phyloP scores from a whole-genome alignment of 352 stramenopile genomes.

The Pythium biforme region DNA sequence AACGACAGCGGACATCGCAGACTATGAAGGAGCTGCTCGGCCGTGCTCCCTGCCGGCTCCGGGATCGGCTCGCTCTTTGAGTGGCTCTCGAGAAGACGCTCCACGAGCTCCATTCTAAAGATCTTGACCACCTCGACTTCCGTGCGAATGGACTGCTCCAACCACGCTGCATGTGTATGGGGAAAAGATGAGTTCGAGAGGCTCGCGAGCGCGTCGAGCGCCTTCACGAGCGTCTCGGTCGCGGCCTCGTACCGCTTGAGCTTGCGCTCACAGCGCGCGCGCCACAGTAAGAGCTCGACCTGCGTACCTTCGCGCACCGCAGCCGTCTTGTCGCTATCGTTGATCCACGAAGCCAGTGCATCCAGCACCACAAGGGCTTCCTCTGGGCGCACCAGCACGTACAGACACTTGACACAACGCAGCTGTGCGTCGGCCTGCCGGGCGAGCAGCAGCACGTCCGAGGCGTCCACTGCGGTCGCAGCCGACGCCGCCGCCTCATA shows the following conservation, averaged over 20 bases:
- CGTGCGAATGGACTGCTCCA: conserved; percentile 51
- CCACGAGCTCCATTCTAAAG: conserved; percentile 41
- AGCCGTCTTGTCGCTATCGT: neutral
- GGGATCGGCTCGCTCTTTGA: neutral
- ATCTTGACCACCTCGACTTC: conserved; percentile 60
- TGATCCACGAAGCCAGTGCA: neutral
- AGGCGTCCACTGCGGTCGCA: neutral
- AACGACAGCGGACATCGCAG: conserved; percentile 67
- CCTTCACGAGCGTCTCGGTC: conserved; percentile 40
- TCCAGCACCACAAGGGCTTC: neutral
- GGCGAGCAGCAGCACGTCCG: neutral
- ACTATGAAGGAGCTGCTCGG: conserved; percentile 63
- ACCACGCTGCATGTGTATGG: conserved; percentile 5
- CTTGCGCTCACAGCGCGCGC: conserved; percentile 52
- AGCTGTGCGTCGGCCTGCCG: neutral
- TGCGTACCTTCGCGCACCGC: neutral
- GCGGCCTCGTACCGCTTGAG: conserved; percentile 45
- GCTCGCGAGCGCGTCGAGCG: conserved; percentile 49
- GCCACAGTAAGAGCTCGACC: conserved; percentile 50
- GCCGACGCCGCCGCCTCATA: neutral
- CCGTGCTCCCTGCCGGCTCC: conserved; percentile 32
- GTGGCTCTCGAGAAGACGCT: conserved; percentile 26
- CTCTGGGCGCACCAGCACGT: neutral
- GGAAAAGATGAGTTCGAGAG: neutral
- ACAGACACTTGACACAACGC: conserved; percentile 1